phyloP scores from a whole-genome alignment of 768 basidiomycete genomes.

The Boletus sp. region DNA sequence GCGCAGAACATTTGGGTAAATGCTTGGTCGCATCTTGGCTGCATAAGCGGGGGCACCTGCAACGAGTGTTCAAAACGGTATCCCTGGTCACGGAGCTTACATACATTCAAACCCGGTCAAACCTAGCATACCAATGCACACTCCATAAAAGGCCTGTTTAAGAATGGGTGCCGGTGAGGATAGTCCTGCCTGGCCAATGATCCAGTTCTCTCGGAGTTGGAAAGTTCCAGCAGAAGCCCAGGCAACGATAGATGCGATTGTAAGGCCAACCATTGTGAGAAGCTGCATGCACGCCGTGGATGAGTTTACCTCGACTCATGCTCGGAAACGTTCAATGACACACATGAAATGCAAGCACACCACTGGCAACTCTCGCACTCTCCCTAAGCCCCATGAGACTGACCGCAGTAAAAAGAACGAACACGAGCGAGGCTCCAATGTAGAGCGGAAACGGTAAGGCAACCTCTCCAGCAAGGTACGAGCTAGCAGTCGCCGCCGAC shows the following conservation, averaged over 20 bases:
- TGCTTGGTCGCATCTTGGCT: slow-evolving; percentile 52
- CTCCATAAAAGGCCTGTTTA: slow-evolving; percentile 57
- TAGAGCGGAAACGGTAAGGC: slow-evolving; percentile 53
- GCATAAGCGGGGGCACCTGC: slow-evolving; percentile 63
- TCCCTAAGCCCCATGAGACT: slow-evolving; percentile 60
- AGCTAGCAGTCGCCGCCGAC: slow-evolving; percentile 67
- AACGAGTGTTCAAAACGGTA: background rate
- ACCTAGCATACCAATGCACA: slow-evolving; percentile 69
- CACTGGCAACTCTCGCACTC: slow-evolving; percentile 57
- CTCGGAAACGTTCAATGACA: slow-evolving; percentile 13
- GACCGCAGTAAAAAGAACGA: slow-evolving; percentile 50
- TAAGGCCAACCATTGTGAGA: slow-evolving; percentile 52
- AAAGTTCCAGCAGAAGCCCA: slow-evolving; percentile 50
- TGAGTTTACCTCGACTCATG: background rate
- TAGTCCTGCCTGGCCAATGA: slow-evolving; percentile 28
- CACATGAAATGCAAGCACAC: slow-evolving; percentile 59
- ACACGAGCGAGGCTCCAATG: slow-evolving; percentile 50
- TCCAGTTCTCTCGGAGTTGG: slow-evolving; percentile 57
- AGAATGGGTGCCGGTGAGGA: slow-evolving; percentile 32
- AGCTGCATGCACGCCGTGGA: slow-evolving; percentile 33
- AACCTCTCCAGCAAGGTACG: slow-evolving; percentile 66
- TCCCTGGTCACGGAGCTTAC: background rate
- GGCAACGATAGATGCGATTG: slow-evolving; percentile 45
- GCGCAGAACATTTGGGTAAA: slow-evolving; percentile 57
- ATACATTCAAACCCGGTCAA: slow-evolving; percentile 70